Conservation (phyloP, 2,329 filamentous ascomycete species). For the Colletotrichum sp. region DNA sequence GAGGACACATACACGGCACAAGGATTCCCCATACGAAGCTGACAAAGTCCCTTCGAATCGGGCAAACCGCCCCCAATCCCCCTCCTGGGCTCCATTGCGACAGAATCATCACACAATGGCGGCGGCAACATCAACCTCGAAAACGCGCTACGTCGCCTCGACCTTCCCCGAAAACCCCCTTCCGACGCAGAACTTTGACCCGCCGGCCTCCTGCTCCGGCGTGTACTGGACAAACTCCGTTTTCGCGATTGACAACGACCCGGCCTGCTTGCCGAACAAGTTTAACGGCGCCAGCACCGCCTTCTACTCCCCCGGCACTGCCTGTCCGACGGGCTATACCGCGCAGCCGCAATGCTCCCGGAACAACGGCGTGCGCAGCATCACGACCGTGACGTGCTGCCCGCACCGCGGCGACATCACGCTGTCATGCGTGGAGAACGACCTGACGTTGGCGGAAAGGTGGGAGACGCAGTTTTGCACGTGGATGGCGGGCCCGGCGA, state of each 20-base stretch:
- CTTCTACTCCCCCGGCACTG: slow-evolving; percentile 20
- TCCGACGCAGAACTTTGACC: slow-evolving; percentile 25
- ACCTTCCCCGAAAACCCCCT: slow-evolving; percentile 23
- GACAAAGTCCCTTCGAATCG: background rate
- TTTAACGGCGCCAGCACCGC: slow-evolving; percentile 21
- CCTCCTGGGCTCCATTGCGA: background rate
- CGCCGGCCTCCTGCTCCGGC: slow-evolving; percentile 20
- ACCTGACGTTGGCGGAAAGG: slow-evolving; percentile 9
- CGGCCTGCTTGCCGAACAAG: slow-evolving; percentile 24
- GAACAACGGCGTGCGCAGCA: slow-evolving; percentile 23
- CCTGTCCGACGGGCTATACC: slow-evolving; percentile 17
- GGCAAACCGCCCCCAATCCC: background rate
- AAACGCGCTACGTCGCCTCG: slow-evolving; percentile 14
- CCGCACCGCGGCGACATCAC: slow-evolving; percentile 24
- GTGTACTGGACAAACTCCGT: slow-evolving; percentile 22
- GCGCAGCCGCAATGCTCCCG: slow-evolving; percentile 32
- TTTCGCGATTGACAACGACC: slow-evolving; percentile 23
- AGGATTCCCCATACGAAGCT: background rate
- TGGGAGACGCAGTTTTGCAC: slow-evolving; percentile 29
- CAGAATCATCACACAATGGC: background rate
- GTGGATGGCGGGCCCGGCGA: slow-evolving; percentile 24
- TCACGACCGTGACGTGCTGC: slow-evolving; percentile 32
- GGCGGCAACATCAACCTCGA: background rate
- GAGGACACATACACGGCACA: background rate
- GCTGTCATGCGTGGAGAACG: slow-evolving; percentile 25